A percentile compares a stretch with the other conserved stretches of the same genome.
Evolutionary conservation across 305 asterid genomes (phyloP).

Genomic region (Fraxinus xanthoxyloides): DNA sequence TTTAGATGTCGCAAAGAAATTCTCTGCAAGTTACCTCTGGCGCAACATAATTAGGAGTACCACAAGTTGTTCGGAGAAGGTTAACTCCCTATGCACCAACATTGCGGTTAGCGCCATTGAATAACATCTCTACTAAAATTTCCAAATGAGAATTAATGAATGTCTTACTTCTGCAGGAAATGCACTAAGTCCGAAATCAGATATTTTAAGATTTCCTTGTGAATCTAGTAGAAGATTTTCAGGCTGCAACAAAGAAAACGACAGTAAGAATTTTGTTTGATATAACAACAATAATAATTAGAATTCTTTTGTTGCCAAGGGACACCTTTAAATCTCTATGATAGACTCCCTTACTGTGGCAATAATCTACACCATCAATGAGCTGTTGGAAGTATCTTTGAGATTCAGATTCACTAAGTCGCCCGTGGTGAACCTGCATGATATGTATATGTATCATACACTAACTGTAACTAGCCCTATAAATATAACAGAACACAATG

Average conservation of each 20-base stretch:
- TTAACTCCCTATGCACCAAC: conserved; percentile 63
- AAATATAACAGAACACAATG: conserved; percentile 11
- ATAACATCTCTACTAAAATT: conserved; percentile 2
- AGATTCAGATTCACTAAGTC: conserved; percentile 96
- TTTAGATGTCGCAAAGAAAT: conserved; percentile 13
- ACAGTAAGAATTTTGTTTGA: conserved; percentile 22
- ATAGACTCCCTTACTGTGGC: conserved; percentile 94
- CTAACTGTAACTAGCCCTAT: conserved; percentile 5
- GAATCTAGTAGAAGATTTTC: conserved; percentile 94
- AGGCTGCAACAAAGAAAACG: conserved; percentile 63
- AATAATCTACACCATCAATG: conserved; percentile 93
- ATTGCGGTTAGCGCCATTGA: conserved; percentile 29
- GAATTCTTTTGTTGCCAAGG: conserved; percentile 1
- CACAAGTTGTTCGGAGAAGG: conserved; percentile 93
- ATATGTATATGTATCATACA: conserved; percentile 11
- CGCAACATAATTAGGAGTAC: conserved; percentile 98
- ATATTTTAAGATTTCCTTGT: conserved; percentile 88
- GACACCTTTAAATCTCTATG: conserved; percentile 93
- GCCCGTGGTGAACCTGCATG: conserved; percentile 81
- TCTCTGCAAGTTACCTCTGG: conserved; percentile 67
- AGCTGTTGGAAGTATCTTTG: conserved; percentile 96
- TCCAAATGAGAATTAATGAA: neutral
- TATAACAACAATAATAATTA: conserved; percentile 1
- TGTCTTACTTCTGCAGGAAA: conserved; percentile 74
- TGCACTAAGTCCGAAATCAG: conserved; percentile 99